Percentiles rank a stretch among this genome's conserved stretches.
Conservation (phyloP, 306 rosid genomes). For the Acmispon strigosus region DNA sequence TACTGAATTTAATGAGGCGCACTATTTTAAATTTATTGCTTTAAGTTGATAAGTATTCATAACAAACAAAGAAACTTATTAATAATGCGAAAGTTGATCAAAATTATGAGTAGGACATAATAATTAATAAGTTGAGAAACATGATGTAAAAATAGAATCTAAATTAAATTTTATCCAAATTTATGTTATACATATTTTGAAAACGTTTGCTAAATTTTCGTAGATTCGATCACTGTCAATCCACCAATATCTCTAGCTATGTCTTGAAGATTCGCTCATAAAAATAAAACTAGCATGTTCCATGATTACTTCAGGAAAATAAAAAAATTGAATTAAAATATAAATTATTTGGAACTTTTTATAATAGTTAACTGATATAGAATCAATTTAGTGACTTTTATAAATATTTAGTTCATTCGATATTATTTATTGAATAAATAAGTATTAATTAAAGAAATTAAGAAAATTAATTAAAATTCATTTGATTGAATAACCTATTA, state of each 20-base stretch:
- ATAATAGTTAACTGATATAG: no score
- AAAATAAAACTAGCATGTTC: no score
- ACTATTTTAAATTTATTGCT: not conserved
- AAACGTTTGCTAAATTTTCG: not conserved
- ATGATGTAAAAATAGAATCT: not conserved
- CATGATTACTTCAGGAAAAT: no score
- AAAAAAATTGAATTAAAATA: no score
- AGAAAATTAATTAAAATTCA: no score
- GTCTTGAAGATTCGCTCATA: slow-evolving; percentile 1
- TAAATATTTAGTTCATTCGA: no score
- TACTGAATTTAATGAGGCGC: not conserved
- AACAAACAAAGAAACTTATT: not conserved
- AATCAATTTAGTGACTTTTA: no score
- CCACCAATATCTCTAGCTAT: not conserved
- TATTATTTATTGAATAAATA: no score
- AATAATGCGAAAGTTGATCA: not conserved
- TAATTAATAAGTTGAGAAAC: not conserved
- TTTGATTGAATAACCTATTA: no score
- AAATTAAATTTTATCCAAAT: not conserved
- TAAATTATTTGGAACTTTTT: no score
- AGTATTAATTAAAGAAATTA: no score
- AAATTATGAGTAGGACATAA: not conserved
- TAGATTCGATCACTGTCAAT: not conserved
- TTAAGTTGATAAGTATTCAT: not conserved
- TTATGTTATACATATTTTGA: not conserved